phyloP scores from a whole-genome alignment of 2,329 filamentous ascomycete species.

The Botrytis paeoniae region DNA sequence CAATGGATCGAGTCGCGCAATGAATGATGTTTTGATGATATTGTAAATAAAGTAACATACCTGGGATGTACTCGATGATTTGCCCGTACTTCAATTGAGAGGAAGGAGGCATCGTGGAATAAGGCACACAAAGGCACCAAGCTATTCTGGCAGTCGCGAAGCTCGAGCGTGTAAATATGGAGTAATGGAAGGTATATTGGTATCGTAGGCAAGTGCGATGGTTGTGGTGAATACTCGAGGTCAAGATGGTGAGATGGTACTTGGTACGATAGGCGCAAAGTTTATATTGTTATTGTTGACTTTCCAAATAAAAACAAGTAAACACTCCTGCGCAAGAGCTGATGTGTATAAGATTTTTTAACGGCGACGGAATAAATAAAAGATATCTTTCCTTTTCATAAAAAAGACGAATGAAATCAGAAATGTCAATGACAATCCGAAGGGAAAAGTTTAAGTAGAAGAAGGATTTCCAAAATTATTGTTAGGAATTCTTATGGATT shows the following conservation, averaged over 20 bases:
- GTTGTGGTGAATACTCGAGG: background rate
- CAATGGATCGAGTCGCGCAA: constrained; percentile 21
- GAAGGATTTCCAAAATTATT: background rate
- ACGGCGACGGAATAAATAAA: background rate
- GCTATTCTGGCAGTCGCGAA: constrained; percentile 11
- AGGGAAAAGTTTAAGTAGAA: constrained; percentile 1
- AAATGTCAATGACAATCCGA: background rate
- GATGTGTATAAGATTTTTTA: background rate
- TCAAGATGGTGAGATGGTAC: background rate
- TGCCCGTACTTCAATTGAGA: constrained; percentile 64
- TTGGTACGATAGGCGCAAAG: background rate
- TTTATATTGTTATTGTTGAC: constrained; percentile 11
- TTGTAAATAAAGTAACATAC: constrained; percentile 48
- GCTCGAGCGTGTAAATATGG: background rate
- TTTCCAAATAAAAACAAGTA: background rate
- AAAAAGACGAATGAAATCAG: background rate
- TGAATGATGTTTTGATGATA: constrained; percentile 19
- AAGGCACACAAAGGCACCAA: constrained; percentile 11
- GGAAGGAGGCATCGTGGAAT: constrained; percentile 43
- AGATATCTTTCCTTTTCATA: background rate
- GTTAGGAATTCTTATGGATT: constrained; percentile 10
- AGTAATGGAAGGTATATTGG: background rate
- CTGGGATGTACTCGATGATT: constrained; percentile 94
- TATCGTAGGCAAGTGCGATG: background rate
- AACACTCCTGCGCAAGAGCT: background rate